phyloP scores from a whole-genome alignment of 306 rosid species.

The Mimosa pudica region DNA sequence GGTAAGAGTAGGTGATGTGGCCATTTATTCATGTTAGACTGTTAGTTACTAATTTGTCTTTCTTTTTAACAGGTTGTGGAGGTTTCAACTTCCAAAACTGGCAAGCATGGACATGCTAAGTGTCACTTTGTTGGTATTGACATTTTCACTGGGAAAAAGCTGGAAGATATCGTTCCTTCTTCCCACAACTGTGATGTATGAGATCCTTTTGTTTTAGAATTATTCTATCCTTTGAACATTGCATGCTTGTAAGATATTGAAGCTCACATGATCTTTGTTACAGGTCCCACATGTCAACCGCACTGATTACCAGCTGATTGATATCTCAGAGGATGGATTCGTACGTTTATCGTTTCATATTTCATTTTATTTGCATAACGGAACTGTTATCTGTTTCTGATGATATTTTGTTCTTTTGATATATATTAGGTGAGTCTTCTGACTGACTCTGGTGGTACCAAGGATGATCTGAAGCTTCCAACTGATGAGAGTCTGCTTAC shows the following conservation, averaged over 20 bases:
- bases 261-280: neutral
- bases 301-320: slow-evolving; percentile 72
- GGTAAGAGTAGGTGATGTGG: neutral
- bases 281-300: slow-evolving; percentile 83
- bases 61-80: slow-evolving; percentile 59
- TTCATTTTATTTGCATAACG: neutral
- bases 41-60: neutral
- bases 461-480: slow-evolving; percentile 77
- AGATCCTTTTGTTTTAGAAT: neutral
- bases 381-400: slow-evolving; percentile 8
- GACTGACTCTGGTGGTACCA: slow-evolving; percentile 65
- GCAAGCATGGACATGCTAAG: slow-evolving; percentile 79
- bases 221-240: neutral
- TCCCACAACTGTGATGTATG: slow-evolving; percentile 77
- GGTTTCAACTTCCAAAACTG: slow-evolving; percentile 77
- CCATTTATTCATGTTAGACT: neutral
- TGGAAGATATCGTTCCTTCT: slow-evolving; percentile 77
- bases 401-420: neutral
- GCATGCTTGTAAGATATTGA: neutral
- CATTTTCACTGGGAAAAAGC: slow-evolving; percentile 68
- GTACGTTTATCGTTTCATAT: slow-evolving; percentile 40
- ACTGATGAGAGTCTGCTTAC: slow-evolving; percentile 61
- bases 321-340: slow-evolving; percentile 82
- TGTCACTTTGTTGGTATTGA: slow-evolving; percentile 78
- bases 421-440: slow-evolving; percentile 64